phyloP scores from a whole-genome alignment of 495 filamentous ascomycete species.

The Letharia columbiana region DNA sequence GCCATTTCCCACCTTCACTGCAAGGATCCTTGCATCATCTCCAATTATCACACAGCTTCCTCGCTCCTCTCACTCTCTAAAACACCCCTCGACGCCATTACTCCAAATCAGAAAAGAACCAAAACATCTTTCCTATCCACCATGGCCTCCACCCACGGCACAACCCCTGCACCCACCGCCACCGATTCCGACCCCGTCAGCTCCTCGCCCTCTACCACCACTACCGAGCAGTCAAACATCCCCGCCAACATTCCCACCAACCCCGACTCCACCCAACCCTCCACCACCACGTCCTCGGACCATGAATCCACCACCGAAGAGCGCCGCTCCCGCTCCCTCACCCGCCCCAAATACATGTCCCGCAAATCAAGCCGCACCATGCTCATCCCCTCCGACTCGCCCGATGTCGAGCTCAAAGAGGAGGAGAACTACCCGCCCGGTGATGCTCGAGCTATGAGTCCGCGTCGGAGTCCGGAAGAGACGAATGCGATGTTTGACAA shows the following conservation, averaged over 20 bases:
- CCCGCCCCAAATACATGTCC: constrained; percentile 44
- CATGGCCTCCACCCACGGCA: constrained; percentile 11
- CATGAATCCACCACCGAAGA: constrained; percentile 2
- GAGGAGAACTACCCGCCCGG: constrained; percentile 66
- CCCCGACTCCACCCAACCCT: constrained; percentile 11
- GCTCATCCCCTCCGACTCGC: constrained; percentile 66
- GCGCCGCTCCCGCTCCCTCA: constrained; percentile 18
- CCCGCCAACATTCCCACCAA: not conserved
- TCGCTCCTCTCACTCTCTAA: not conserved
- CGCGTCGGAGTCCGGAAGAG: constrained; percentile 80
- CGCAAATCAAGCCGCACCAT: constrained; percentile 73
- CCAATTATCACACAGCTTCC: not conserved
- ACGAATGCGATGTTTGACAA: constrained; percentile 76
- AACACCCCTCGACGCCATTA: not conserved
- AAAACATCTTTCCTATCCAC: not conserved
- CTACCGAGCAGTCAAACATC: not conserved
- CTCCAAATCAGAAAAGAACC: not conserved
- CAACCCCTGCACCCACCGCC: not conserved
- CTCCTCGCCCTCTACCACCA: not conserved
- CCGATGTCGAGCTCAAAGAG: constrained; percentile 56
- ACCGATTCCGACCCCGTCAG: not conserved
- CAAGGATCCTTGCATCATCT: not conserved
- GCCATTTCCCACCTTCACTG: not conserved
- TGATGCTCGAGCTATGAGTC: constrained; percentile 92
- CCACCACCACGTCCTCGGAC: constrained; percentile 12